Conservation (phyloP, 306 rosid genomes). For the Quercus cerris region DNA sequence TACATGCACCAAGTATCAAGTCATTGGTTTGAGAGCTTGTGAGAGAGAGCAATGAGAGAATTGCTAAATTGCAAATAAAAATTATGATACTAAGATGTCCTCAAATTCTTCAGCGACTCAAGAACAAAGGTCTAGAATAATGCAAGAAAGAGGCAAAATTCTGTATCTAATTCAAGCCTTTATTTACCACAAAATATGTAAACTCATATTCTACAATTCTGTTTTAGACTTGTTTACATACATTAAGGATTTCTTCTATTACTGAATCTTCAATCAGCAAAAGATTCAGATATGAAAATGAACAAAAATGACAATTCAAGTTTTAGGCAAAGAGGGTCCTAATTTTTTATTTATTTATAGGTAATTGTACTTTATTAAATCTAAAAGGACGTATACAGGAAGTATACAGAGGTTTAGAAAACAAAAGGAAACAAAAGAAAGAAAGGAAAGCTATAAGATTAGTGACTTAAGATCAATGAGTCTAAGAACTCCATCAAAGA, state of each 20-base stretch:
- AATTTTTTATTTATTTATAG: neutral
- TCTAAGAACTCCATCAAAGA: too few relatives aligned
- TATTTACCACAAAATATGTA: neutral
- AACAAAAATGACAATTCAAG: neutral
- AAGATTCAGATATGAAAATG: neutral
- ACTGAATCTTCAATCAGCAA: neutral
- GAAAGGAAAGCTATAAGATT: too few relatives aligned
- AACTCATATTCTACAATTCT: neutral
- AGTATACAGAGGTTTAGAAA: too few relatives aligned
- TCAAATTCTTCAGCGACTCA: neutral
- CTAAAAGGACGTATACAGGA: too few relatives aligned
- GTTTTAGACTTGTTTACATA: neutral
- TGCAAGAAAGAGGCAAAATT: neutral
- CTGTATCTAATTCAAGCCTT: neutral
- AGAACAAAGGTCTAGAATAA: neutral
- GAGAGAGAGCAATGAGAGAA: too few relatives aligned
- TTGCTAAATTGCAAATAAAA: neutral
- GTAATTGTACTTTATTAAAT: neutral
- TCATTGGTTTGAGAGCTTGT: too few relatives aligned
- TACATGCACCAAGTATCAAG: too few relatives aligned
- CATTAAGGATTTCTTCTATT: neutral
- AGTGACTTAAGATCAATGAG: too few relatives aligned
- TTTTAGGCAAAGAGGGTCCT: neutral
- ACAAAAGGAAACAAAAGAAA: too few relatives aligned
- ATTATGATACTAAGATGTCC: neutral